Evolutionary conservation across 371 early-diverging fungal genomes (phyloP), one percentile per base, ranked within the genome.

Genomic region (Apophysomyces elegans): DNA sequence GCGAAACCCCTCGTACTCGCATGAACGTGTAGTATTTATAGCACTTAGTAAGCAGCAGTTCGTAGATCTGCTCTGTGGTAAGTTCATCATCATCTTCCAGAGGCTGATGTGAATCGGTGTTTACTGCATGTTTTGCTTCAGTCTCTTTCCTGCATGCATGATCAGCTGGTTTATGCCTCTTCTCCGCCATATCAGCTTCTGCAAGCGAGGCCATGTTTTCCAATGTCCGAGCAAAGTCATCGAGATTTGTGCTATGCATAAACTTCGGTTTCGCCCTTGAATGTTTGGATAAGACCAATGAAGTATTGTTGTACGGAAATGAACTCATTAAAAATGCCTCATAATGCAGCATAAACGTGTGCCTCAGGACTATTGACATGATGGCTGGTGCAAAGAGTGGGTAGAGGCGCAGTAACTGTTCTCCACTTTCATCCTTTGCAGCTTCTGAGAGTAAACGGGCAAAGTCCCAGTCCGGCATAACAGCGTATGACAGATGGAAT

Each of bases 311-410:
- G 35, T 44, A 62, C 6, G 62, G 62, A 36, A 62, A 62, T 7
- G 16, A 32, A 9, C 12, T 47, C 46, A 36, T 36, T 6, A 46
- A 36, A 32, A 47, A 62, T 3, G 62, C 62, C n/a, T 46, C 37
- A 46, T 62, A 62, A 36, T 62, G 62, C 36, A 62, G 8, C 21
- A 35, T 47, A 32, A 62, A 62, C 5, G 62, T 62, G 16, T 62
- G 62, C 14, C 36, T 46, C 26, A 41, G 26, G 32, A 50, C 62
- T 13, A 46, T 32, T 36, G 62, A 62, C 47, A 62, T 62, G 18
- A 74, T 43, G 7, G 74, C 70, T 5, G 74, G 70, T 7, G 59
- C 68, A 14, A 74, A 54, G 14, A 74, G 62, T 9, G 70, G 65
- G 50, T 69, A 70, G 5, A 36, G 45, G 12, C 62, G 56, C 6